phyloP scores from a whole-genome alignment of 345 rosid genomes.

The Odontarrhena argentea region DNA sequence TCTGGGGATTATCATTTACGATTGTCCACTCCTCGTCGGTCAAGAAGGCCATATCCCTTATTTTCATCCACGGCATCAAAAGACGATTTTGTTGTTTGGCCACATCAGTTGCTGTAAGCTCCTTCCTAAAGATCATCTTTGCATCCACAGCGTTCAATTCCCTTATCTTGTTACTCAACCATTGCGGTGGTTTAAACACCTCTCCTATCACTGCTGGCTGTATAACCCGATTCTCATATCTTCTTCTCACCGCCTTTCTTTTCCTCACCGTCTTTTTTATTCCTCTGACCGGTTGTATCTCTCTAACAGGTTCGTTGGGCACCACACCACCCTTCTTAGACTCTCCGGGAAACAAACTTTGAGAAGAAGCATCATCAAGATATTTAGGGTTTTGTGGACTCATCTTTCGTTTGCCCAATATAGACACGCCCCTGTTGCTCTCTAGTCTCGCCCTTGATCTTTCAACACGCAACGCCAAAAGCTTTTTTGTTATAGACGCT shows the following conservation, averaged over 20 bases:
- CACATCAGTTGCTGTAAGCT: neutral
- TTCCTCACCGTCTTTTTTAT: too few species aligned
- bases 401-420: neutral
- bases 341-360: neutral
- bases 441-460: neutral
- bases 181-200: neutral
- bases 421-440: neutral
- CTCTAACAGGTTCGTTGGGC: neutral
- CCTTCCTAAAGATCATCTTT: constrained; percentile 3
- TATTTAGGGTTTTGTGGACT: neutral
- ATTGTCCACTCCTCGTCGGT: neutral
- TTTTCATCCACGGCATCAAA: neutral
- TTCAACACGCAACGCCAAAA: too few species aligned
- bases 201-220: too few species aligned
- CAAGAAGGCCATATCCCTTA: neutral
- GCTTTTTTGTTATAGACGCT: too few species aligned
- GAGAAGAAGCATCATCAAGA: neutral
- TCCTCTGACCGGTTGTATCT: neutral
- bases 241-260: too few species aligned
- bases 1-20: neutral
- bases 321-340: neutral
- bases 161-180: constrained; percentile 19
- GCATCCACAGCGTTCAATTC: neutral
- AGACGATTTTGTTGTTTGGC: neutral
- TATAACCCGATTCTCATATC: too few species aligned